Conservation (phyloP, 2,329 filamentous ascomycete genomes). For the Berkeleyomyces basicola region DNA sequence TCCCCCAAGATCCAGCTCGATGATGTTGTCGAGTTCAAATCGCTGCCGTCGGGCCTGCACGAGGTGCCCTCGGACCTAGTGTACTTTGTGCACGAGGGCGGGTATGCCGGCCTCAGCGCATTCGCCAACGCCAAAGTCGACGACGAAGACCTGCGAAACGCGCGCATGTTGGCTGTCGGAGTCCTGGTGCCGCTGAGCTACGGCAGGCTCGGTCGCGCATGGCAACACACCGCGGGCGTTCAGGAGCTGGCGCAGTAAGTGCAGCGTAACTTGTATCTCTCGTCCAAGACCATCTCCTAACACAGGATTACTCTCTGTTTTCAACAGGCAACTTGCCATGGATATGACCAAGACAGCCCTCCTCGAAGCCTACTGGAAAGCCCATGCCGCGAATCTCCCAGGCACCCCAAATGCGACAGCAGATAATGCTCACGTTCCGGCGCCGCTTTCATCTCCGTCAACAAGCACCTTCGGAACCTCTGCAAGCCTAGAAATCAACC, state of each 20-base stretch:
- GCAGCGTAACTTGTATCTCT: neutral
- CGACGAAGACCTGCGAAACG: constrained; percentile 63
- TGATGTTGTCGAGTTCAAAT: constrained; percentile 89
- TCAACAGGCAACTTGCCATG: constrained; percentile 39
- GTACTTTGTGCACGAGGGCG: constrained; percentile 75
- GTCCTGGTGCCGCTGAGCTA: constrained; percentile 73
- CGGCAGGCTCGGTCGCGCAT: constrained; percentile 71
- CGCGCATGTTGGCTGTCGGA: constrained; percentile 83
- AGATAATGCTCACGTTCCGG: neutral
- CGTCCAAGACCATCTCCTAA: neutral
- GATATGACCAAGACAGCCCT: constrained; percentile 44
- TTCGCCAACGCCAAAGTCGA: constrained; percentile 74
- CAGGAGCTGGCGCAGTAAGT: constrained; percentile 56
- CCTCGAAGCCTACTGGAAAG: constrained; percentile 69
- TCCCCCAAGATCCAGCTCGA: constrained; percentile 57
- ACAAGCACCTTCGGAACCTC: neutral
- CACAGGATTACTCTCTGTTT: neutral
- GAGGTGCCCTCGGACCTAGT: constrained; percentile 75
- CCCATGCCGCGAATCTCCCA: constrained; percentile 22
- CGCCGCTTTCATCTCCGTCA: neutral
- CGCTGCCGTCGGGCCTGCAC: constrained; percentile 81
- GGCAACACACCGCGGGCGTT: constrained; percentile 67
- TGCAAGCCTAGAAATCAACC: constrained; percentile 29
- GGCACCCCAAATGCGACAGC: constrained; percentile 29
- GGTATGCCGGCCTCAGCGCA: constrained; percentile 75